These are phyloP conservation scores for Vitis riparia DNA, from an alignment of 164 flowering plant genomes.

Conservation along the genomic window DNA sequence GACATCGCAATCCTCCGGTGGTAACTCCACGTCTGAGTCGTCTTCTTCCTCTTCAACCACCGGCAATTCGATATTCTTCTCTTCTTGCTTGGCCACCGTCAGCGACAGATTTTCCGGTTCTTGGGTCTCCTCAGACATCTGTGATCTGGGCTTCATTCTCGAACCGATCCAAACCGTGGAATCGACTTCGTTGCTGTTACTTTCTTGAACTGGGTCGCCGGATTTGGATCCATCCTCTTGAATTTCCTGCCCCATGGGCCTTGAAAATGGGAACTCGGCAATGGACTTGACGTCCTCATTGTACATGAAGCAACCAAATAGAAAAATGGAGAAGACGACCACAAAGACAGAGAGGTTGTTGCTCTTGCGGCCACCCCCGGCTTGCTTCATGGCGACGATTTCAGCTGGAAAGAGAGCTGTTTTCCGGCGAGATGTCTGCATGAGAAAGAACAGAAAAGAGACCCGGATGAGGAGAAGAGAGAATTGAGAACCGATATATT, in stretches of 20 bases:
- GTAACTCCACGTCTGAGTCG: constrained; percentile 48
- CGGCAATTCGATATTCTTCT: constrained; percentile 21
- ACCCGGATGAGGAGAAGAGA: background rate
- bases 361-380: constrained; percentile 38
- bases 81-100: constrained; percentile 14
- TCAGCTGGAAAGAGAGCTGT: constrained; percentile 30
- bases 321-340: constrained; percentile 67
- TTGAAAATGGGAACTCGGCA: constrained; percentile 85
- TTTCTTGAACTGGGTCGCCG: constrained; percentile 20
- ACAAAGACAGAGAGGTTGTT: constrained; percentile 70
- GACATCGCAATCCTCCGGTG: constrained; percentile 81
- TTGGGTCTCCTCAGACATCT: constrained; percentile 14
- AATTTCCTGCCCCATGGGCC: constrained; percentile 40
- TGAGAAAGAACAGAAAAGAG: constrained; percentile 16
- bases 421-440: constrained; percentile 68
- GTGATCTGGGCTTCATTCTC: constrained; percentile 37
- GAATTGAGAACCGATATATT: background rate
- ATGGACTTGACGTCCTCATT: constrained; percentile 91
- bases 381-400: constrained; percentile 53
- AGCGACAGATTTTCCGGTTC: constrained; percentile 20
- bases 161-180: constrained; percentile 18
- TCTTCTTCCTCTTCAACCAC: constrained; percentile 31
- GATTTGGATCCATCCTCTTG: constrained; percentile 22
- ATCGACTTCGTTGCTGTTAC: background rate
- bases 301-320: constrained; percentile 91